Conservation (phyloP, 2,329 filamentous ascomycete species). For the Metarhizium sp. region DNA sequence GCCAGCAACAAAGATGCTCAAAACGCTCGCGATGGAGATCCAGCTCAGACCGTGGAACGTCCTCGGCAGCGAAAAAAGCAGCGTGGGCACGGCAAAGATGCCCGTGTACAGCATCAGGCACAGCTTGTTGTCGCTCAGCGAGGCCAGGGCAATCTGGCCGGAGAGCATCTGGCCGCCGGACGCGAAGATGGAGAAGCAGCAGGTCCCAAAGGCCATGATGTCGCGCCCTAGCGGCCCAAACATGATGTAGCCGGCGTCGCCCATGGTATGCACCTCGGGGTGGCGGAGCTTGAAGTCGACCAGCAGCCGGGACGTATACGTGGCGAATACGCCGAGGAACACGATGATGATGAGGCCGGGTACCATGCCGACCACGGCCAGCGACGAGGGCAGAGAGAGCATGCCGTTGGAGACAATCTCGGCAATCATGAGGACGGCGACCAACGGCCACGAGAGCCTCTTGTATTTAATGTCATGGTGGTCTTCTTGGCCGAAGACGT, state of each 20-base stretch:
- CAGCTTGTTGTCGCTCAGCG: constrained; percentile 34
- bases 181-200: constrained; percentile 42
- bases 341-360: constrained; percentile 41
- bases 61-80: constrained; percentile 36
- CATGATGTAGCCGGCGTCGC: constrained; percentile 43
- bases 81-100: constrained; percentile 37
- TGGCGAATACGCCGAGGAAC: constrained; percentile 40
- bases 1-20: constrained; percentile 39
- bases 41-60: constrained; percentile 39
- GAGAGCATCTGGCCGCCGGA: constrained; percentile 41
- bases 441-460: constrained; percentile 41
- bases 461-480: constrained; percentile 38
- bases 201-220: constrained; percentile 36
- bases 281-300: constrained; percentile 44
- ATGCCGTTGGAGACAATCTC: constrained; percentile 47
- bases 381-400: constrained; percentile 40
- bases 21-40: constrained; percentile 32
- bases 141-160: constrained; percentile 38
- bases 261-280: constrained; percentile 46
- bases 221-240: constrained; percentile 43
- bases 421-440: constrained; percentile 44
- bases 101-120: constrained; percentile 41
- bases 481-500: constrained; percentile 19
- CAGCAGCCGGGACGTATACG: constrained; percentile 39
- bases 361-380: constrained; percentile 41